phyloP scores from a whole-genome alignment of 1,284 basidiomycete genomes.

The Laetiporus sulphureus region DNA sequence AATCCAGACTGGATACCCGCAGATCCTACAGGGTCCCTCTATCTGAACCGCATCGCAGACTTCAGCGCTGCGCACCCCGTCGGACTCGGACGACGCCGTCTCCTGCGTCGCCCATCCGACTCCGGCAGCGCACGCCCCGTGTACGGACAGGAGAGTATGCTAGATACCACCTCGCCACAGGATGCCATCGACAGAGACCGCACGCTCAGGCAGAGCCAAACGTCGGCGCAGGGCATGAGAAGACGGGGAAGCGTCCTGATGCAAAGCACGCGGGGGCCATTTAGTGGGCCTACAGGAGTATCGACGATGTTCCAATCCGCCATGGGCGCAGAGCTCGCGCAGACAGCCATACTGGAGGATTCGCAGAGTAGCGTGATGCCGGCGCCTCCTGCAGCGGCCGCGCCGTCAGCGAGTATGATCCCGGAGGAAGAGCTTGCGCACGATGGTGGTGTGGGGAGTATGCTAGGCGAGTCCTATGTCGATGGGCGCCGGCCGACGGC shows the following conservation, averaged over 20 bases:
- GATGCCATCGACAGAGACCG: slow-evolving; percentile 67
- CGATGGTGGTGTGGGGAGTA: slow-evolving; percentile 53
- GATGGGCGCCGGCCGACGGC: slow-evolving; percentile 33
- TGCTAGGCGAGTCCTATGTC: slow-evolving; percentile 68
- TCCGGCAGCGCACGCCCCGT: slow-evolving; percentile 5
- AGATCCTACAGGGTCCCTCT: slow-evolving; percentile 81
- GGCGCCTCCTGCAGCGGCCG: slow-evolving; percentile 6
- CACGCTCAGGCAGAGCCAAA: slow-evolving; percentile 65
- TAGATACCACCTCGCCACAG: slow-evolving; percentile 34
- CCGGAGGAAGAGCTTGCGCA: slow-evolving; percentile 39
- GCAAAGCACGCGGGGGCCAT: slow-evolving; percentile 17
- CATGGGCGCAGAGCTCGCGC: slow-evolving; percentile 46
- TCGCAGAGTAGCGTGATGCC: slow-evolving; percentile 51
- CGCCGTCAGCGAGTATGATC: slow-evolving; percentile 22
- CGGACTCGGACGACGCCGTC: slow-evolving; percentile 21
- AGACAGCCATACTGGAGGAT: slow-evolving; percentile 65
- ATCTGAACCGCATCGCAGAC: slow-evolving; percentile 78
- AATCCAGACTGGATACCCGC: slow-evolving; percentile 93
- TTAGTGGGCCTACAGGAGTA: slow-evolving; percentile 9
- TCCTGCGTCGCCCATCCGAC: slow-evolving; percentile 15
- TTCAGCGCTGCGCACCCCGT: slow-evolving; percentile 38
- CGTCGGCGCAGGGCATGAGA: slow-evolving; percentile 34
- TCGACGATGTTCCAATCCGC: slow-evolving; percentile 37
- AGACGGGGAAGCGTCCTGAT: slow-evolving; percentile 31
- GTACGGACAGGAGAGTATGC: slow-evolving; percentile 10